Base-by-base conservation (phyloP, 2,329 filamentous ascomycete species). In the Dothistroma pini region DNA sequence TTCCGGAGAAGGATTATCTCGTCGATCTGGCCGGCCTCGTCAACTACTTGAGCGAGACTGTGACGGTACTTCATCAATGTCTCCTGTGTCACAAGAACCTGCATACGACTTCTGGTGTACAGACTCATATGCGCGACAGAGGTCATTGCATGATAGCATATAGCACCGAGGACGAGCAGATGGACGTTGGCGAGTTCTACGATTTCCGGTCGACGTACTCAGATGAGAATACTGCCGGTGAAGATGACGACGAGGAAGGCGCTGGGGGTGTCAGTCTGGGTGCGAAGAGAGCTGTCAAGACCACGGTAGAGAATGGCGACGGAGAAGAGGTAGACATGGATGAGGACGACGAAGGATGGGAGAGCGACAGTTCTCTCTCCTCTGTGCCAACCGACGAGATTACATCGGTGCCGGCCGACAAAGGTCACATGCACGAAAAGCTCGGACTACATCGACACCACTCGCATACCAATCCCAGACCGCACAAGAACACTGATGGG, bases 81-180 rank as follows among this genome's bases (percentile, higher is more conserved):
- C 76, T 99, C 52, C 92, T 88, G 73, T 99, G 95, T 74, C 88
- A 90, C 73, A 96, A 95, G 75, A 76, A 88, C 49, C 90, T 95
- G 73, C 85, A 88, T 64, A 93, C 88, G 12, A 82, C 89, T 0
- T 86, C 88, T 60, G 93, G 90, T 19, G 86, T 93, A 29, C 93
- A 97, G 73, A 97, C 93, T 0, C 95, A 99, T 75, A 99, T 99
- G 95, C 88, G 91, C 50, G 95, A 99, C 75, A 93, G 92, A 74
- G 89, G 91, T 0, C 95, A 99, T 77, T 97, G 93, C 83, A 96
- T 93, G 84, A 96, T 99, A 68, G 93, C 91, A 0, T 99, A 93
- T 75, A 87, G 88, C 56, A 89, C 87, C 0, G 91, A 97, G 73
- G 88, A 89, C 38, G 92, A 97, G 72, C 91, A 97, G 78, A 84